Percentiles rank a stretch among this genome's conserved stretches.
Conservation (phyloP, 805 yeast species). For the Cyberlindnera bimundalis region DNA sequence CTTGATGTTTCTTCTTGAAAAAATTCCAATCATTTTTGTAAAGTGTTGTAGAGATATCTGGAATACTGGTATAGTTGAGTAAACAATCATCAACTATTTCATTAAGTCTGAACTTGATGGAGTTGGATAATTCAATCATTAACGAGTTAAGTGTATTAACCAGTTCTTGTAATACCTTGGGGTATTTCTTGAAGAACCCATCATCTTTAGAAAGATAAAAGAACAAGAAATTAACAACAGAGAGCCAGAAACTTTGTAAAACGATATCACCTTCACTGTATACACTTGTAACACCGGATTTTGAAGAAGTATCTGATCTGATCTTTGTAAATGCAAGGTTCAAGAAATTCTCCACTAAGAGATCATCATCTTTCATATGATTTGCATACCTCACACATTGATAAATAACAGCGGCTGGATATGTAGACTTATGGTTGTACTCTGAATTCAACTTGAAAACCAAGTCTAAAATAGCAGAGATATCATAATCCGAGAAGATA, state of each 20-base stretch:
- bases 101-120: conserved; percentile 59
- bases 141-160: conserved; percentile 54
- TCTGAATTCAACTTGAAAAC: conserved; percentile 59
- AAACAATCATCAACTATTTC: conserved; percentile 61
- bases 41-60: conserved; percentile 71
- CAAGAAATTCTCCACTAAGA: conserved; percentile 55
- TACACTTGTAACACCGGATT: conserved; percentile 51
- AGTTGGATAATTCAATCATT: conserved; percentile 61
- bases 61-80: conserved; percentile 75
- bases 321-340: conserved; percentile 60
- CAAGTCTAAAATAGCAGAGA: conserved; percentile 68
- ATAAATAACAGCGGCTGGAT: conserved; percentile 67
- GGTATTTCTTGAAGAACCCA: conserved; percentile 49
- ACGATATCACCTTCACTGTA: conserved; percentile 58
- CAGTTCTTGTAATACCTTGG: conserved; percentile 57
- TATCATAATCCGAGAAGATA: conserved; percentile 56
- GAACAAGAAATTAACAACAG: conserved; percentile 70
- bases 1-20: conserved; percentile 41
- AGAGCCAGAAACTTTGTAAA: conserved; percentile 80
- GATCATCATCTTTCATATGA: conserved; percentile 48
- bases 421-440: conserved; percentile 41
- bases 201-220: conserved; percentile 75
- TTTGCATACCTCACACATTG: conserved; percentile 72
- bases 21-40: conserved; percentile 74
- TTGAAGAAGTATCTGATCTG: conserved; percentile 56